Conservation (phyloP, 73 alveolate genomes). For the Paramecium sonneborni region DNA sequence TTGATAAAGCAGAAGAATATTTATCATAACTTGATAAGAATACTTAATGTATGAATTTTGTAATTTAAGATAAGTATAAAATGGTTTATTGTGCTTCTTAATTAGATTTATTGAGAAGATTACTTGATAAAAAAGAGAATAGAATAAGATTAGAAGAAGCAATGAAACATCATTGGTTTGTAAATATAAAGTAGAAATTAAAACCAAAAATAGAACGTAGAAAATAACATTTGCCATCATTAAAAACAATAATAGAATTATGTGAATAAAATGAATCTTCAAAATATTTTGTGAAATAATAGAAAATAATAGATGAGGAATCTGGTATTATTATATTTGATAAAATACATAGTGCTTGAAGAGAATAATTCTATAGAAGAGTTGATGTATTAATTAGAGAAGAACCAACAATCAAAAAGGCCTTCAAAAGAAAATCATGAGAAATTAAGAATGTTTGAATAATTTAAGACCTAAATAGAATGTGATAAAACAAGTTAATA, state of each 20-base stretch:
- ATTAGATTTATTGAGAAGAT: slow-evolving; percentile 30
- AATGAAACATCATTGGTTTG: slow-evolving; percentile 41
- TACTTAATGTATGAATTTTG: background rate
- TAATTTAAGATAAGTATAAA: background rate
- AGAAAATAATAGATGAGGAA: background rate
- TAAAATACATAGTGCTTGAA: background rate
- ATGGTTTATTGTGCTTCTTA: slow-evolving; percentile 20
- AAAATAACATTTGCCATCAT: slow-evolving; percentile 7
- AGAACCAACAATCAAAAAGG: background rate
- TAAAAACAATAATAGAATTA: slow-evolving; percentile 31
- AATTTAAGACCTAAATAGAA: background rate
- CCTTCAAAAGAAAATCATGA: slow-evolving; percentile 55
- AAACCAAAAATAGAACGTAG: background rate
- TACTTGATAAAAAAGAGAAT: background rate
- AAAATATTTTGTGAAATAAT: background rate
- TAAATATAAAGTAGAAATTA: slow-evolving; percentile 12
- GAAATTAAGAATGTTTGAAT: background rate
- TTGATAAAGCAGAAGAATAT: background rate
- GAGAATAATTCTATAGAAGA: background rate
- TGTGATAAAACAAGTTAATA: background rate
- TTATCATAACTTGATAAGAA: background rate
- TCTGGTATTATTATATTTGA: background rate
- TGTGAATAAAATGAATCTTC: slow-evolving; percentile 28
- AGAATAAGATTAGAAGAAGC: slow-evolving; percentile 39
- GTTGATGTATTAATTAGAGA: background rate